phyloP scores from a whole-genome alignment of 2,329 filamentous ascomycete genomes.

The Ascocoryne sarcoides region DNA sequence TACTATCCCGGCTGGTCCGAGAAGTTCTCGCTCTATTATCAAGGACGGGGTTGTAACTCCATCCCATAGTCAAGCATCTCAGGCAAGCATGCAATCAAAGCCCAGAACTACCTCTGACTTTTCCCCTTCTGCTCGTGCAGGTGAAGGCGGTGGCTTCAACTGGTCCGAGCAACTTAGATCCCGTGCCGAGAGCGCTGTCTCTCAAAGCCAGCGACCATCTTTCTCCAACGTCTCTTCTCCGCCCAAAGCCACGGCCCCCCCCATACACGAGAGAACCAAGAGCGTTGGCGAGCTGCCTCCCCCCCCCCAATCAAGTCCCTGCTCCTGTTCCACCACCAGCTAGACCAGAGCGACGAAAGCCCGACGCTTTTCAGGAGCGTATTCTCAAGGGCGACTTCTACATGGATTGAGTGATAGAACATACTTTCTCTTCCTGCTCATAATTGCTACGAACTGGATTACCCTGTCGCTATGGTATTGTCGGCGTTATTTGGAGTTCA shows the following conservation, averaged over 20 bases:
- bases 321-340: slow-evolving; percentile 37
- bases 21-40: slow-evolving; percentile 14
- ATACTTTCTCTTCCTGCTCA: not conserved
- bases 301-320: slow-evolving; percentile 38
- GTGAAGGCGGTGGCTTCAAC: slow-evolving; percentile 82
- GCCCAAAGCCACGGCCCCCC: slow-evolving; percentile 20
- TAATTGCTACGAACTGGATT: no score
- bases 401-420: slow-evolving; percentile 69
- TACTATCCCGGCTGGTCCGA: slow-evolving; percentile 21
- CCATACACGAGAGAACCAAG: slow-evolving; percentile 56
- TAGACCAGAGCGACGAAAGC: slow-evolving; percentile 47
- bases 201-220: slow-evolving; percentile 43
- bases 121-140: slow-evolving; percentile 50
- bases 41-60: slow-evolving; percentile 21
- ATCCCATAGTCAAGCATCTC: slow-evolving; percentile 25
- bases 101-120: slow-evolving; percentile 57
- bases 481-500: not conserved
- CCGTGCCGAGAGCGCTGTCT: slow-evolving; percentile 73
- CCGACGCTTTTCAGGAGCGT: slow-evolving; percentile 91
- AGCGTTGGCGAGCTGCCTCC: slow-evolving; percentile 61
- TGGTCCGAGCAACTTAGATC: slow-evolving; percentile 94
- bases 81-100: slow-evolving; percentile 51
- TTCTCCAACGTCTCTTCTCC: slow-evolving; percentile 45
- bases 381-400: slow-evolving; percentile 97
- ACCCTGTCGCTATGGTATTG: no score